Percentiles rank a stretch among this genome's conserved stretches.
Evolutionary conservation across 2,329 filamentous ascomycete species (phyloP).

Genomic region (Sphaceloma murrayae): DNA sequence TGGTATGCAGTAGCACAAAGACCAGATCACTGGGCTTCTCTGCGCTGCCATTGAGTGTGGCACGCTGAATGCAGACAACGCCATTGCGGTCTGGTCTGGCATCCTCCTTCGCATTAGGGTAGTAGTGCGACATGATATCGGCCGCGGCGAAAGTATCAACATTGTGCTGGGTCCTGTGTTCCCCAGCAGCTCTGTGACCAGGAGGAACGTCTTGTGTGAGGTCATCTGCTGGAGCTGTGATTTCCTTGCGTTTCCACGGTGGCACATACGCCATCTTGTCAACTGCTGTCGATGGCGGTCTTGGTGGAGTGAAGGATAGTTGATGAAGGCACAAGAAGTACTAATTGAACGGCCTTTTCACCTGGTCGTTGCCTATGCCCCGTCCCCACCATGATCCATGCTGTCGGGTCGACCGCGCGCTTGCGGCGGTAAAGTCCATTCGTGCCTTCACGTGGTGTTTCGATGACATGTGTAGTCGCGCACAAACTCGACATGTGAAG

Average conservation of each 20-base stretch:
- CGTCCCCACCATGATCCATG: background rate
- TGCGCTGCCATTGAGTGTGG: constrained; percentile 12
- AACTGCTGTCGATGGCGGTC: too few species aligned
- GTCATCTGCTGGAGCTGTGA: background rate
- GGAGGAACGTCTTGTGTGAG: background rate
- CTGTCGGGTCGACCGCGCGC: too few species aligned
- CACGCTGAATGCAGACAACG: constrained; percentile 2
- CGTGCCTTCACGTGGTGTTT: too few species aligned
- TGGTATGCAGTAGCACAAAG: background rate
- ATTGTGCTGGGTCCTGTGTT: background rate
- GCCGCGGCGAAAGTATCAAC: background rate
- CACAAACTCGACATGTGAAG: too few species aligned
- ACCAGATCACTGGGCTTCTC: constrained; percentile 6
- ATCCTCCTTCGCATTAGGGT: constrained; percentile 1
- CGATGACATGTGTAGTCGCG: too few species aligned
- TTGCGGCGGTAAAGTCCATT: too few species aligned
- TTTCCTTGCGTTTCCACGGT: constrained; percentile 5
- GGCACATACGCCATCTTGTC: constrained; percentile 1
- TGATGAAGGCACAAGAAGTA: too few species aligned
- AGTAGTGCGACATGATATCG: constrained; percentile 8
- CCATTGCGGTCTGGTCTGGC: constrained; percentile 1
- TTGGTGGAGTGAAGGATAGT: background rate
- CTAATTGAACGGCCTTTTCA: too few species aligned
- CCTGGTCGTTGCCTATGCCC: too few species aligned
- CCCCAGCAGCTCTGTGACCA: background rate